A percentile compares a stretch with the other conserved stretches of the same genome.
phyloP scores from a whole-genome alignment of 371 early-diverging fungal species.

The Smittium culicis region DNA sequence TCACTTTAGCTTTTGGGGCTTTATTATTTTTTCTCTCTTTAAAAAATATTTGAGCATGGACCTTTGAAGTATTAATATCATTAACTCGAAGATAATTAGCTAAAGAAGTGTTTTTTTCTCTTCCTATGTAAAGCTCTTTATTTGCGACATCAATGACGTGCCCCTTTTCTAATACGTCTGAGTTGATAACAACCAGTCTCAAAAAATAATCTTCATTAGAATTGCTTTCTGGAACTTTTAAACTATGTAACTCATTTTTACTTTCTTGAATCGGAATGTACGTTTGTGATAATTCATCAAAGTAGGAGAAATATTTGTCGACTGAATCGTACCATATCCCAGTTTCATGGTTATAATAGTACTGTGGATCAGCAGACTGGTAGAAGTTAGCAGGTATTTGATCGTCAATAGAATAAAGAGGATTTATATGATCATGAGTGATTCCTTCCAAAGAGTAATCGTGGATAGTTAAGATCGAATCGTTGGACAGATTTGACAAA shows the following conservation, averaged over 20 bases:
- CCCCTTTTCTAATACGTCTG: background rate
- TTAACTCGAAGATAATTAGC: background rate
- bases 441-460: too few relatives aligned
- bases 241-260: background rate
- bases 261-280: constrained; percentile 3
- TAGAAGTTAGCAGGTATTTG: background rate
- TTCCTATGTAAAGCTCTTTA: constrained; percentile 9
- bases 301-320: constrained; percentile 9
- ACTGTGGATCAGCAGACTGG: constrained; percentile 4
- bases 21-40: background rate
- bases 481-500: too few relatives aligned
- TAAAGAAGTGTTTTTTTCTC: constrained; percentile 9
- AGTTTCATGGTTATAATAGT: constrained; percentile 7
- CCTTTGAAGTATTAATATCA: constrained; percentile 10
- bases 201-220: background rate
- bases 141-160: constrained; percentile 3
- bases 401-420: too few relatives aligned
- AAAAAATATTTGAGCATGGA: constrained; percentile 9
- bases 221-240: background rate
- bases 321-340: constrained; percentile 8
- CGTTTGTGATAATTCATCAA: constrained; percentile 4
- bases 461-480: too few relatives aligned
- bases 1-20: background rate
- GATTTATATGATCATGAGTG: too few relatives aligned
- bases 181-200: constrained; percentile 5